Percentiles rank a stretch among this genome's conserved stretches.
These are phyloP conservation scores for Fonsecaea pedrosoi DNA, from an alignment of 2,329 filamentous ascomycete species.

Conservation along the genomic window DNA sequence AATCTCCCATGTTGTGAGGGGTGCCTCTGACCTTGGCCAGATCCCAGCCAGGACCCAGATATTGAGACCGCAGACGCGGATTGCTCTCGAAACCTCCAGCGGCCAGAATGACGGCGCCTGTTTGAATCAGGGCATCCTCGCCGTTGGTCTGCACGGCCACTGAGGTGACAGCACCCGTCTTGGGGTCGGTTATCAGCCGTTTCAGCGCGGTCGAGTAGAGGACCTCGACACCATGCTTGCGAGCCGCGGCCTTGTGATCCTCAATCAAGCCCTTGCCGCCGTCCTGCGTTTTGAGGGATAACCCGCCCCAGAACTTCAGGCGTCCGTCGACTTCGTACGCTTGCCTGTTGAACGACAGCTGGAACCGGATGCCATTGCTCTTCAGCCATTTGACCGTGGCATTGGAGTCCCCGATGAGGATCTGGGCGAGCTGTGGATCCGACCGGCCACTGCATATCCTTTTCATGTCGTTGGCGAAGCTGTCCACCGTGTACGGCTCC, in stretches of 20 bases:
- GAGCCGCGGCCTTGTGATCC: conserved; percentile 53
- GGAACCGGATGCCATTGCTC: conserved; percentile 62
- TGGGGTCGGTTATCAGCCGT: conserved; percentile 46
- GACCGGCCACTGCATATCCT: conserved; percentile 63
- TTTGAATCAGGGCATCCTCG: conserved; percentile 40
- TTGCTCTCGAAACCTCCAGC: conserved; percentile 71
- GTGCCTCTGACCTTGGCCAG: conserved; percentile 67
- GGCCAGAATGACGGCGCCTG: conserved; percentile 58
- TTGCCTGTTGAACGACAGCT: conserved; percentile 69
- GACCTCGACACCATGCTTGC: conserved; percentile 52
- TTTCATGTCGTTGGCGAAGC: conserved; percentile 64
- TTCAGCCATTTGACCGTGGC: conserved; percentile 63
- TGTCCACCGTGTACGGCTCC: conserved; percentile 59
- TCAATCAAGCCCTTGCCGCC: conserved; percentile 66
- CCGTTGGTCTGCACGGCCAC: conserved; percentile 23
- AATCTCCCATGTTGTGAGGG: conserved; percentile 68
- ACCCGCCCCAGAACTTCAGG: conserved; percentile 71
- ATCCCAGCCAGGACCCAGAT: conserved; percentile 68
- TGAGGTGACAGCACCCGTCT: conserved; percentile 39
- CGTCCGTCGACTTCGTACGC: conserved; percentile 68
- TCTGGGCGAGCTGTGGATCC: conserved; percentile 56
- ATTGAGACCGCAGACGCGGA: conserved; percentile 61
- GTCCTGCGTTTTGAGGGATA: conserved; percentile 65
- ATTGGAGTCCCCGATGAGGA: conserved; percentile 61
- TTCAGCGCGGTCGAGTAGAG: conserved; percentile 57